A percentile compares a stretch with the other conserved stretches of the same genome.
Conservation (phyloP, 352 stramenopile species). For the Pythium rhizo-oryzae region DNA sequence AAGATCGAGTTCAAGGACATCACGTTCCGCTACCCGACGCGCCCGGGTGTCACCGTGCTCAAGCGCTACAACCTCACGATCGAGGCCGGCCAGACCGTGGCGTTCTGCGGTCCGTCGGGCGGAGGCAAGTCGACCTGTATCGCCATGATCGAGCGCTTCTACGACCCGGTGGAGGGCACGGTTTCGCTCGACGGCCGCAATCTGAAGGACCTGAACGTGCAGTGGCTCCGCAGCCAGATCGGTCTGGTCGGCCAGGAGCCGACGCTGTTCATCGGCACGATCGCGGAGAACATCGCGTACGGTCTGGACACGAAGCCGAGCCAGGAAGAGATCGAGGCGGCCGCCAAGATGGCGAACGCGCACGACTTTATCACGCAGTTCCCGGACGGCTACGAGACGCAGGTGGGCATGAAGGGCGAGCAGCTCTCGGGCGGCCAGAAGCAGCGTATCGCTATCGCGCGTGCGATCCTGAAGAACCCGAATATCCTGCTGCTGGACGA, state of each 20-base stretch:
- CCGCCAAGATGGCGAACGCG: constrained; percentile 12
- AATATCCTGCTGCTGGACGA: constrained; percentile 85
- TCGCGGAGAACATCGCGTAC: not conserved
- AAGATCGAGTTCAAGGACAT: constrained; percentile 65
- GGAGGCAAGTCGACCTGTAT: constrained; percentile 17
- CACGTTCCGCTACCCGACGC: constrained; percentile 69
- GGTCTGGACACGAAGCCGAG: not conserved
- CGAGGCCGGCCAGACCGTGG: constrained; percentile 54
- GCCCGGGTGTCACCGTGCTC: constrained; percentile 67
- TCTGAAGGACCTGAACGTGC: constrained; percentile 61
- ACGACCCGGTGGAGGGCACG: constrained; percentile 46
- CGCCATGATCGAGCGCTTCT: constrained; percentile 37
- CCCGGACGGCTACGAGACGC: constrained; percentile 12
- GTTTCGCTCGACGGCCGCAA: constrained; percentile 79
- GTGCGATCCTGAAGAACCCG: constrained; percentile 19
- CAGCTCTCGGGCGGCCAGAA: constrained; percentile 77
- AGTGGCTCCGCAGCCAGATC: constrained; percentile 51
- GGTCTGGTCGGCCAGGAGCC: constrained; percentile 30
- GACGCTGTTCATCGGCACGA: constrained; percentile 1
- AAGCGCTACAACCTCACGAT: constrained; percentile 79
- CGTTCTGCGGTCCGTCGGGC: constrained; percentile 27
- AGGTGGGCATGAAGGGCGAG: constrained; percentile 36
- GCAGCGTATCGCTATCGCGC: constrained; percentile 91
- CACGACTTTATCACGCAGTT: constrained; percentile 22
- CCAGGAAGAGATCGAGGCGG: constrained; percentile 6